Evolutionary conservation across 768 basidiomycete genomes (phyloP), one percentile per base, ranked within the genome.

Genomic region (Podaxis pistillaris): DNA sequence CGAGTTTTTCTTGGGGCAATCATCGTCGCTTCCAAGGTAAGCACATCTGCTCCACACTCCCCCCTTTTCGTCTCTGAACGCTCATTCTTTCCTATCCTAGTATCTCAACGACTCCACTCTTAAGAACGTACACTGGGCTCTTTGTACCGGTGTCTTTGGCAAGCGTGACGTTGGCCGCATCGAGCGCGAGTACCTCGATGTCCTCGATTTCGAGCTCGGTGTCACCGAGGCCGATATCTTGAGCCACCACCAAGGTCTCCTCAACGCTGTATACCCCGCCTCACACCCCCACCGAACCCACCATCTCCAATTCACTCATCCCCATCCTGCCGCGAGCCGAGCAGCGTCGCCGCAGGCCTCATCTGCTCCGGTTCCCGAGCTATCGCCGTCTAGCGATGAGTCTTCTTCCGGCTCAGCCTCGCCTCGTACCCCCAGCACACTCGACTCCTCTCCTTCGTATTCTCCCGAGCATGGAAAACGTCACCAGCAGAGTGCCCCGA

Each of bases 1-100:
- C 87, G 94, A 46, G 93, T 96, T 33, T 95, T 96, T 76, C 84
- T 96, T 47, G 94, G 94, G 56, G 87, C 93, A n/a, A 75, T 95
- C 66, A 94, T 96, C 74, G 80, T 85, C 52, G 93, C 94, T 6
- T 89, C 89, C 76, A 96, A 95, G 81, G 89, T 90, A 71, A 66
- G 71, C 75, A 57, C 61, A 44, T 64, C 64, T 66, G 58, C 46
- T 38, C 56, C 55, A 58, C 58, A 62, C 19, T 17, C 61, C 24
- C 51, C 51, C 49, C 33, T 47, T 61, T 65, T 9, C 37, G 13
- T 17, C 41, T 47, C 40, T 62, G 57, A 51, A 46, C 50, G 47
- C 65, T 68, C 26, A 67, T 63, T 61, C 56, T 56, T 56, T 55
- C 47, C 68, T 63, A 55, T 57, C 44, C 63, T n/a, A 91, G 86